Evolutionary conservation across 106 monocot genomes (phyloP).

Genomic region (Iris macrosiphon): DNA sequence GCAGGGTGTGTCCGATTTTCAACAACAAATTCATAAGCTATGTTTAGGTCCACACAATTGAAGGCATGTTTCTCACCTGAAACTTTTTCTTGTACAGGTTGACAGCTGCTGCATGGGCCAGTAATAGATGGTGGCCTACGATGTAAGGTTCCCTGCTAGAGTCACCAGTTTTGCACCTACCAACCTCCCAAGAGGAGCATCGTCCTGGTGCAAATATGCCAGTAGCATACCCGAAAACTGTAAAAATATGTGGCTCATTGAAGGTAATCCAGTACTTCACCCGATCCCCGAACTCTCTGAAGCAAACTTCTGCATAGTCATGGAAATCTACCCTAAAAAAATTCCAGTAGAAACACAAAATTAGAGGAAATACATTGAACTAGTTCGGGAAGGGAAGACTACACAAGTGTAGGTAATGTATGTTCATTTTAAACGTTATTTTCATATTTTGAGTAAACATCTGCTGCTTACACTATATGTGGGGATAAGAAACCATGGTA

Average conservation of each 20-base stretch:
- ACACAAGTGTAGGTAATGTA: too few relatives aligned
- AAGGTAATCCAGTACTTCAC: slow-evolving; percentile 81
- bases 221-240: slow-evolving; percentile 17
- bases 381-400: too few relatives aligned
- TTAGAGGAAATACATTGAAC: too few relatives aligned
- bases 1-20: too few relatives aligned
- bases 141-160: slow-evolving; percentile 55
- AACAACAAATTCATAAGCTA: too few relatives aligned
- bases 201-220: slow-evolving; percentile 45
- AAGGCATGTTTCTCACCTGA: too few relatives aligned
- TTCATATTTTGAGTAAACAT: too few relatives aligned
- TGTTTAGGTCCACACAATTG: too few relatives aligned
- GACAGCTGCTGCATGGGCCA: slow-evolving; percentile 50
- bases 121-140: slow-evolving; percentile 35
- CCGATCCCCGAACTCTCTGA: slow-evolving; percentile 53
- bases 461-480: too few relatives aligned
- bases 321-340: slow-evolving; percentile 34
- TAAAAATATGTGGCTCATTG: slow-evolving; percentile 51
- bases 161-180: slow-evolving; percentile 32
- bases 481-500: too few relatives aligned
- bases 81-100: slow-evolving; percentile 46
- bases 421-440: too few relatives aligned
- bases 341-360: too few relatives aligned
- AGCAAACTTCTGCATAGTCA: slow-evolving; percentile 40
- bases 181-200: slow-evolving; percentile 31